Conservation (phyloP, 192 early-diverging fungal species). For the Diversispora eburnea region DNA sequence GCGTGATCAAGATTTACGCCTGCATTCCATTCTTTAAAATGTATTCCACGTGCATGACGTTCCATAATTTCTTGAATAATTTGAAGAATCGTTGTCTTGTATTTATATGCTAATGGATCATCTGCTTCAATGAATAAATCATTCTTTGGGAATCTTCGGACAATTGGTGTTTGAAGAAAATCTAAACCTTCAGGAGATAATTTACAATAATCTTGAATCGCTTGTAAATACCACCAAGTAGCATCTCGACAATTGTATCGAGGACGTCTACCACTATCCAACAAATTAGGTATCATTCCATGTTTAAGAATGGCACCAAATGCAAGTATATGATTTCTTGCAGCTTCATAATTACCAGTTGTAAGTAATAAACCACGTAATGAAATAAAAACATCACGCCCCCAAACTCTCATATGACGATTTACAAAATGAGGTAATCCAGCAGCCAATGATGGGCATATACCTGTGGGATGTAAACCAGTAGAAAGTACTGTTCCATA, state of each 20-base stretch:
- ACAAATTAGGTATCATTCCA: constrained; percentile 93
- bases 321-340: constrained; percentile 78
- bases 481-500: constrained; percentile 80
- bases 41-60: constrained; percentile 84
- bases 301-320: constrained; percentile 92
- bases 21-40: constrained; percentile 95
- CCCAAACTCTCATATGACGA: constrained; percentile 94
- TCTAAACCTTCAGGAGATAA: constrained; percentile 67
- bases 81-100: constrained; percentile 70
- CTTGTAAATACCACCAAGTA: constrained; percentile 92
- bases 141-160: constrained; percentile 78
- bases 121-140: constrained; percentile 67
- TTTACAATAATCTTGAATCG: constrained; percentile 84
- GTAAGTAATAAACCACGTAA: constrained; percentile 79
- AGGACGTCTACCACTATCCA: constrained; percentile 80
- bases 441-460: constrained; percentile 74
- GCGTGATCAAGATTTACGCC: constrained; percentile 82
- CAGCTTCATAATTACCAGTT: constrained; percentile 80
- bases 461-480: constrained; percentile 65
- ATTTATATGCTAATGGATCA: constrained; percentile 63
- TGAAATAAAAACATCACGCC: constrained; percentile 95
- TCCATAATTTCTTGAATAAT: constrained; percentile 89
- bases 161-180: constrained; percentile 67
- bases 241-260: constrained; percentile 97
- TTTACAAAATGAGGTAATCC: constrained; percentile 94